A percentile compares a stretch with the other conserved stretches of the same genome.
Evolutionary conservation across 305 asterid genomes (phyloP).

Genomic region (Lippia alba): DNA sequence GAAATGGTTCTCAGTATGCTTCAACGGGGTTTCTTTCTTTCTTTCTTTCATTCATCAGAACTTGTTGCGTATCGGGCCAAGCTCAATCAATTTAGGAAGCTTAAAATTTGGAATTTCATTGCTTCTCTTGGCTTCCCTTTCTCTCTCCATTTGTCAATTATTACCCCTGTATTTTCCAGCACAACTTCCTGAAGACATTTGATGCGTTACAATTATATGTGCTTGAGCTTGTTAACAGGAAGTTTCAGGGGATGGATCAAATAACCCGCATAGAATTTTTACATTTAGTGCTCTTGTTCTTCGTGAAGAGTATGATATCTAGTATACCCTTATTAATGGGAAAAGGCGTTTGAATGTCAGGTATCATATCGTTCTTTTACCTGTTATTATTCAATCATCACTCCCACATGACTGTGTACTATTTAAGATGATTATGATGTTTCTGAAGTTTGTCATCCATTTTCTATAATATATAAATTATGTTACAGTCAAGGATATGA

Average conservation of each 20-base stretch:
- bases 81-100: not conserved
- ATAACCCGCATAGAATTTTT: conserved; percentile 49
- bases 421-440: not conserved
- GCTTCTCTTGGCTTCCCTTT: not conserved
- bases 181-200: conserved; percentile 56
- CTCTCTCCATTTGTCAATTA: not conserved
- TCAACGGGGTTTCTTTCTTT: conserved; percentile 19
- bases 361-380: conserved; percentile 25
- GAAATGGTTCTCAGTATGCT: conserved; percentile 27
- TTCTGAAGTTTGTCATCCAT: not conserved
- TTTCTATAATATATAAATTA: not conserved
- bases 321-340: conserved; percentile 40
- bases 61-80: conserved; percentile 17
- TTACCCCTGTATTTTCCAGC: conserved; percentile 39
- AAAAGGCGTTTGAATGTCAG: conserved; percentile 47
- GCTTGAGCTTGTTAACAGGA: too few species aligned
- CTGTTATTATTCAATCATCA: conserved; percentile 1
- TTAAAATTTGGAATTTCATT: not conserved
- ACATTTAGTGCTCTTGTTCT: conserved; percentile 21
- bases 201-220: conserved; percentile 54
- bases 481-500: not conserved
- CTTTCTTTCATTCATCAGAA: conserved; percentile 18
- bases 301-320: conserved; percentile 14
- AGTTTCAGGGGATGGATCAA: too few species aligned
- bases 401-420: not conserved